phyloP scores from a whole-genome alignment of 208 protist genomes.

The Blechomonas ayalai region DNA sequence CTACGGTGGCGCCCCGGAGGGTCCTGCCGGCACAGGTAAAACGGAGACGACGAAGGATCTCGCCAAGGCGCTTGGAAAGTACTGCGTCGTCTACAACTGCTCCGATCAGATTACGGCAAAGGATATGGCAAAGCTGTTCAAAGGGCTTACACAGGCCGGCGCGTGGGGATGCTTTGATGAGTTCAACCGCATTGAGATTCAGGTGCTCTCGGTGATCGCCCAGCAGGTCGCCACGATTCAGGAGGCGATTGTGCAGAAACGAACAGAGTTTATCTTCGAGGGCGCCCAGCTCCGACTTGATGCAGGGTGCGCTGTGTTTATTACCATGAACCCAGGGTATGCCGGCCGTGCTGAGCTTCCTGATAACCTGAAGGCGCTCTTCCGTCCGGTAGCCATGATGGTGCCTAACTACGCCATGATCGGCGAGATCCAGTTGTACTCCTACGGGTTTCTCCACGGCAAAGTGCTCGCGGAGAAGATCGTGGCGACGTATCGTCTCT shows the following conservation, averaged over 20 bases:
- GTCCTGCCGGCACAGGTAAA: slow-evolving; percentile 97
- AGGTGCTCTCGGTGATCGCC: slow-evolving; percentile 97
- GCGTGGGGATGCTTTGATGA: slow-evolving; percentile 97
- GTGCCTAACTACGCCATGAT: slow-evolving; percentile 98
- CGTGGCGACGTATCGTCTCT: slow-evolving; percentile 94
- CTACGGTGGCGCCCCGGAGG: slow-evolving; percentile 95
- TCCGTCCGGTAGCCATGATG: slow-evolving; percentile 99
- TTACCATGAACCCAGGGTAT: slow-evolving; percentile 99
- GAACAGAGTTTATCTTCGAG: slow-evolving; percentile 92
- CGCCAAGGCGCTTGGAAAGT: slow-evolving; percentile 93
- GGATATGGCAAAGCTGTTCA: slow-evolving; percentile 96
- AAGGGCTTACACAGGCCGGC: slow-evolving; percentile 90
- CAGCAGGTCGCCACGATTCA: slow-evolving; percentile 96
- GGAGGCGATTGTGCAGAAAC: slow-evolving; percentile 84
- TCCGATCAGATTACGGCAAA: slow-evolving; percentile 94
- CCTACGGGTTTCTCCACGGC: slow-evolving; percentile 94
- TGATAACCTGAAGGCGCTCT: slow-evolving; percentile 98
- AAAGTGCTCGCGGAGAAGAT: slow-evolving; percentile 93
- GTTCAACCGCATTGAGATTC: slow-evolving; percentile 97
- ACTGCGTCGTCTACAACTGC: slow-evolving; percentile 98
- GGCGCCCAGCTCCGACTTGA: slow-evolving; percentile 90
- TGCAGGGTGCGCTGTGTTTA: slow-evolving; percentile 92
- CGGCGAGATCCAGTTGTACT: slow-evolving; percentile 97
- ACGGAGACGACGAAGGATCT: slow-evolving; percentile 99
- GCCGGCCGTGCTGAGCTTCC: slow-evolving; percentile 96